These are phyloP conservation scores for Neodidymelliopsis sp. DNA, from an alignment of 2,329 filamentous ascomycete genomes.

Conservation along the genomic window DNA sequence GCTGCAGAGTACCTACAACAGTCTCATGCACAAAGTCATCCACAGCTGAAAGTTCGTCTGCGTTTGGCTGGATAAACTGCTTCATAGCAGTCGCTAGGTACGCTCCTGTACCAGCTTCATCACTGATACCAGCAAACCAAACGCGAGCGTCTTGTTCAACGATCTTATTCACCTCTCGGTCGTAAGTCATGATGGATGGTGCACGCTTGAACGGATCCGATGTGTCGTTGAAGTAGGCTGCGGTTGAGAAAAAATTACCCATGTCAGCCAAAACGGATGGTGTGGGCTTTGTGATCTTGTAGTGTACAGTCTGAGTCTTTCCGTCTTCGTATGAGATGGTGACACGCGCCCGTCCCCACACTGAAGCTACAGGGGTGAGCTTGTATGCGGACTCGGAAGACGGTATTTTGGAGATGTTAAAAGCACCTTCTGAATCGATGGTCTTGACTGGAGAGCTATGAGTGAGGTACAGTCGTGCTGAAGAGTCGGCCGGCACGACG, in stretches of 20 bases:
- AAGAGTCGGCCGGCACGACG: slow-evolving; percentile 58
- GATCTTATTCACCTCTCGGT: slow-evolving; percentile 47
- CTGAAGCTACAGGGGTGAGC: slow-evolving; percentile 52
- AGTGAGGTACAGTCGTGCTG: slow-evolving; percentile 57
- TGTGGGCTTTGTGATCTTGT: slow-evolving; percentile 61
- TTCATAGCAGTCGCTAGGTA: slow-evolving; percentile 65
- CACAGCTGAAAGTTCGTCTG: slow-evolving; percentile 59
- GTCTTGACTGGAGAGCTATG: slow-evolving; percentile 51
- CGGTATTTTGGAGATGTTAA: slow-evolving; percentile 44
- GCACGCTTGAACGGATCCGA: slow-evolving; percentile 63
- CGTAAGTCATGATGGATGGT: slow-evolving; percentile 65
- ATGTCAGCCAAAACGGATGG: slow-evolving; percentile 56
- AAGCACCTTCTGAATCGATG: slow-evolving; percentile 49
- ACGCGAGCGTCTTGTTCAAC: slow-evolving; percentile 58
- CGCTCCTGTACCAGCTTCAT: slow-evolving; percentile 65
- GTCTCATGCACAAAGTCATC: slow-evolving; percentile 63
- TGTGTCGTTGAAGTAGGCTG: slow-evolving; percentile 60
- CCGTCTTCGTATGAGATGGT: slow-evolving; percentile 59
- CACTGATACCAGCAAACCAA: slow-evolving; percentile 67
- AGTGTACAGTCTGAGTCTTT: slow-evolving; percentile 63
- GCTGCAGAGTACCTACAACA: slow-evolving; percentile 57
- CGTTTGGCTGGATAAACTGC: slow-evolving; percentile 59
- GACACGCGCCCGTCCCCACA: slow-evolving; percentile 61
- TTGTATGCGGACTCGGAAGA: slow-evolving; percentile 48
- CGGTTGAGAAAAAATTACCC: slow-evolving; percentile 62